phyloP scores from a whole-genome alignment of 257 asterid species.

The Striga asiatica region DNA sequence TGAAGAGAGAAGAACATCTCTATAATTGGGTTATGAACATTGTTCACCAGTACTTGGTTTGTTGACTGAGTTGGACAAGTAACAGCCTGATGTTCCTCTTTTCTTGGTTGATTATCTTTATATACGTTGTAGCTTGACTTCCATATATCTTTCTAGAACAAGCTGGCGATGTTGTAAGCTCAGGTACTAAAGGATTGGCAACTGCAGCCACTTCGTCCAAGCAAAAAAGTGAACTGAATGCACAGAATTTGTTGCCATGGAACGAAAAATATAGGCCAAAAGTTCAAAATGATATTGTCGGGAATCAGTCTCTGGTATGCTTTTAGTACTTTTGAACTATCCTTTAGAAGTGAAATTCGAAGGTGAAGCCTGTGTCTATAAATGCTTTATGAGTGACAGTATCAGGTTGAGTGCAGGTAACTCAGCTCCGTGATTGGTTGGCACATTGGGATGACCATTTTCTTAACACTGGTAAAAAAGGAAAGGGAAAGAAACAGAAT shows the following conservation, averaged over 20 bases:
- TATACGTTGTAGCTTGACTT: neutral
- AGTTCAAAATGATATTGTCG: slow-evolving; percentile 65
- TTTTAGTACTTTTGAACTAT: slow-evolving; percentile 9
- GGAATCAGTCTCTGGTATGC: slow-evolving; percentile 85
- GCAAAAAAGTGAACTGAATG: slow-evolving; percentile 29
- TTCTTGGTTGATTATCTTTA: neutral
- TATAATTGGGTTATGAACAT: too few species aligned
- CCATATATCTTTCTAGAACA: slow-evolving; percentile 19
- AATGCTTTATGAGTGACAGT: slow-evolving; percentile 16
- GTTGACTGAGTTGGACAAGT: too few species aligned
- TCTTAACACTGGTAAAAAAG: slow-evolving; percentile 48
- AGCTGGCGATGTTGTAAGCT: slow-evolving; percentile 17
- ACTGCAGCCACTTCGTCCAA: slow-evolving; percentile 31
- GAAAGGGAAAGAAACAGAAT: slow-evolving; percentile 71
- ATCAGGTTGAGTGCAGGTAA: slow-evolving; percentile 54
- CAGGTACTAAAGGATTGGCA: slow-evolving; percentile 33
- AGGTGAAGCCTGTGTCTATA: neutral
- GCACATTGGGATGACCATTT: slow-evolving; percentile 64
- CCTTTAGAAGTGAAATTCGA: slow-evolving; percentile 7
- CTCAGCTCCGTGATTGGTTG: slow-evolving; percentile 96
- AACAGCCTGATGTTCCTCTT: too few species aligned
- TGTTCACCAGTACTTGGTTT: too few species aligned
- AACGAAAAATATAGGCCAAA: slow-evolving; percentile 83
- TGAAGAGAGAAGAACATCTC: neutral
- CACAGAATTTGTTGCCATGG: slow-evolving; percentile 58